A percentile compares a stretch with the other conserved stretches of the same genome.
These are phyloP conservation scores for Caloboletus inedulis DNA, from an alignment of 1,284 basidiomycete species.

Conservation along the genomic window DNA sequence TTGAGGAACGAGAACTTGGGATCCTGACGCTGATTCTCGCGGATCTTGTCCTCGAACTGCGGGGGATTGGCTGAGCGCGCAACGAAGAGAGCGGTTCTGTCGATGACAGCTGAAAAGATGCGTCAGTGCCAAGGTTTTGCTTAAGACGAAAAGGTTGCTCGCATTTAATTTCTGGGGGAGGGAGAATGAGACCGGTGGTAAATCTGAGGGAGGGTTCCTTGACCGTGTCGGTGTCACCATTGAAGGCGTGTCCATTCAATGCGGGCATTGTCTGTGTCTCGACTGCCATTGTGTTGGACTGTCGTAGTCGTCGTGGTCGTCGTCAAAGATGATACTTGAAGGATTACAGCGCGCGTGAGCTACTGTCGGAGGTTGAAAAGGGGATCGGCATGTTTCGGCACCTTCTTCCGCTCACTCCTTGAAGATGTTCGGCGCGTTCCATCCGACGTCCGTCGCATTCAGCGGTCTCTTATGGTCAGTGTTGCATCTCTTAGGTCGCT, in stretches of 20 bases:
- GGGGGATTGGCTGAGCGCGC: slow-evolving; percentile 87
- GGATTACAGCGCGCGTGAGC: neutral
- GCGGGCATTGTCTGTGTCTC: slow-evolving; percentile 37
- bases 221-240: slow-evolving; percentile 42
- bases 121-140: slow-evolving; percentile 9
- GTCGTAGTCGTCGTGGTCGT: slow-evolving; percentile 26
- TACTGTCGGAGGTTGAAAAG: slow-evolving; percentile 28
- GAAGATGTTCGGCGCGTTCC: slow-evolving; percentile 76
- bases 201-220: slow-evolving; percentile 53
- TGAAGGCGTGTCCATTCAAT: slow-evolving; percentile 38
- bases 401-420: neutral
- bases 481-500: neutral
- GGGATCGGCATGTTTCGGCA: slow-evolving; percentile 24
- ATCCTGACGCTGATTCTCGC: slow-evolving; percentile 90
- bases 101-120: slow-evolving; percentile 76
- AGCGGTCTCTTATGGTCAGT: slow-evolving; percentile 77
- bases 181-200: slow-evolving; percentile 83
- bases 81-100: slow-evolving; percentile 93
- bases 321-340: slow-evolving; percentile 6
- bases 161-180: slow-evolving; percentile 92
- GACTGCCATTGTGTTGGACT: slow-evolving; percentile 38
- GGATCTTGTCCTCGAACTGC: slow-evolving; percentile 93
- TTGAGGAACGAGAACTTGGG: slow-evolving; percentile 97
- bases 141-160: slow-evolving; percentile 30
- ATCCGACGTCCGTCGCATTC: slow-evolving; percentile 60